Evolutionary conservation across 139 green algal species (phyloP).

Genomic region (Zygnema circumcarinatum): DNA sequence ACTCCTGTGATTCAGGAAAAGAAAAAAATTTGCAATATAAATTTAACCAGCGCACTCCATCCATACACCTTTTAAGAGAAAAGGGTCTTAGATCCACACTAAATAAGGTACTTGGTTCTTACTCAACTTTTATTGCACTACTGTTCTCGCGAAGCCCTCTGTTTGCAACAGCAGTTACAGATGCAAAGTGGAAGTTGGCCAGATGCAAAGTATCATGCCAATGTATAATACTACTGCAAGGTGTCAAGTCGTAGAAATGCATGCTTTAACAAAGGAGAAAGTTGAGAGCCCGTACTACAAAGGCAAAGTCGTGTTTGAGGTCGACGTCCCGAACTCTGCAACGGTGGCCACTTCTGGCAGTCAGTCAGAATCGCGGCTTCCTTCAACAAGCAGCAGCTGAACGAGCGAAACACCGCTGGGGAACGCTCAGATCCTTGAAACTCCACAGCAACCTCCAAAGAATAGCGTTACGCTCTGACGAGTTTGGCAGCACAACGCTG

Average conservation of each 20-base stretch:
- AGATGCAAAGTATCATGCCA: too few species aligned
- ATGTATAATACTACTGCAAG: too few species aligned
- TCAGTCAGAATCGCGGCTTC: neutral
- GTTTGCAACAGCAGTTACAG: too few species aligned
- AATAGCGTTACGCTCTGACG: neutral
- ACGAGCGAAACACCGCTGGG: neutral
- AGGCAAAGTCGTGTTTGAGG: conserved; percentile 62
- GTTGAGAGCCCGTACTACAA: conserved; percentile 40
- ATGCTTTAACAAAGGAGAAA: too few species aligned
- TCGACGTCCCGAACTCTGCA: conserved; percentile 59
- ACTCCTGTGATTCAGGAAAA: conserved; percentile 57
- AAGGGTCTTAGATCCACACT: too few species aligned
- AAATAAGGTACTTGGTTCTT: too few species aligned
- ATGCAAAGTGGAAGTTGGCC: too few species aligned
- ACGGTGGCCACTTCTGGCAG: neutral
- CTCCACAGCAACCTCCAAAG: too few species aligned
- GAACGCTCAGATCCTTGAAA: neutral
- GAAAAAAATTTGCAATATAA: conserved; percentile 7
- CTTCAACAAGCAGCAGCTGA: neutral
- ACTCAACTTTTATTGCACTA: too few species aligned
- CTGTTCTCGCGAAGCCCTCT: too few species aligned
- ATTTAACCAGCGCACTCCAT: neutral
- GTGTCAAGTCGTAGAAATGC: too few species aligned
- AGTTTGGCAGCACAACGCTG: neutral
- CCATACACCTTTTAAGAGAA: too few species aligned